phyloP scores from a whole-genome alignment of 371 early-diverging fungal genomes.

The Mucor indicus region DNA sequence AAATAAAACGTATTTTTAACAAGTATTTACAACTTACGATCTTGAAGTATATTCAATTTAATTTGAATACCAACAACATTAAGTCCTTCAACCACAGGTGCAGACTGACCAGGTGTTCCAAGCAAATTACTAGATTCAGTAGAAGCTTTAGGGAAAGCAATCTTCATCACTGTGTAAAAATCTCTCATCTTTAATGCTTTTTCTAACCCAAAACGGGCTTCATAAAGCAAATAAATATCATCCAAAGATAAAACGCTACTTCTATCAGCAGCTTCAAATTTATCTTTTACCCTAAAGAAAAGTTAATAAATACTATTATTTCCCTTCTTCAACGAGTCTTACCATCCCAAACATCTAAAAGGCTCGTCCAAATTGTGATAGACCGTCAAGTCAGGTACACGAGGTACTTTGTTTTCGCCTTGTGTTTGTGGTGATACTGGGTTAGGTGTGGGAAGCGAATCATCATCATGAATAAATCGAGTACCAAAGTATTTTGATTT shows the following conservation, averaged over 20 bases:
- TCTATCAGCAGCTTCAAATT: constrained; percentile 39
- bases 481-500: constrained; percentile 37
- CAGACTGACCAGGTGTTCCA: constrained; percentile 1
- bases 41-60: constrained; percentile 30
- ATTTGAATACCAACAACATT: constrained; percentile 30
- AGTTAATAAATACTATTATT: neutral
- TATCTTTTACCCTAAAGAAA: constrained; percentile 39
- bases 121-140: constrained; percentile 1
- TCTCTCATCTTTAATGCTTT: constrained; percentile 43
- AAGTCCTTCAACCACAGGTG: constrained; percentile 29
- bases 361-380: constrained; percentile 46
- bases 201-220: constrained; percentile 46
- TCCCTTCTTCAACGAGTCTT: neutral
- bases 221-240: constrained; percentile 44
- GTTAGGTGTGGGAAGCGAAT: neutral
- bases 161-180: constrained; percentile 39
- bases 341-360: constrained; percentile 50
- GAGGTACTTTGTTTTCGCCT: constrained; percentile 1
- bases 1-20: neutral
- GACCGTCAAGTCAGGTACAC: constrained; percentile 34
- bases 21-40: constrained; percentile 20
- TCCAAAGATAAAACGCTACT: constrained; percentile 37
- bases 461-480: constrained; percentile 21
- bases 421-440: neutral
- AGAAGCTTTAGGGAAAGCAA: constrained; percentile 32